Conservation (phyloP, 257 asterid species). For the Solanum chiquidenum region DNA sequence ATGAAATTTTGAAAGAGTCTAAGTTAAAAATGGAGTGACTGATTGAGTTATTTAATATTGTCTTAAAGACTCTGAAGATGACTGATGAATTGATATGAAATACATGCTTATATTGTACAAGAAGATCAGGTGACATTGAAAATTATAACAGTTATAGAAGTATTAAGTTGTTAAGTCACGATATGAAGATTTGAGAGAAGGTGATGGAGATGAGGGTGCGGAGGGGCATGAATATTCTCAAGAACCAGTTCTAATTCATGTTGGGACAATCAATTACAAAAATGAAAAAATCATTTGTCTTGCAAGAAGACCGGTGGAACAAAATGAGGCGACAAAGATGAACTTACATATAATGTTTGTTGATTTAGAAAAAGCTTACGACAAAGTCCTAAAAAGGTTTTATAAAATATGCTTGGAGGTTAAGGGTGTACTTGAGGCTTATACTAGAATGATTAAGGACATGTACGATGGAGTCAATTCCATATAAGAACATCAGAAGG, state of each 20-base stretch:
- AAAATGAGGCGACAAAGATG: not conserved
- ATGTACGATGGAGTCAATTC: too few species aligned
- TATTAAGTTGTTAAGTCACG: not conserved
- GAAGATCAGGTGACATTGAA: too few species aligned
- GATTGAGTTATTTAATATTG: not conserved
- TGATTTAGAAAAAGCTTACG: not conserved
- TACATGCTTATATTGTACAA: too few species aligned
- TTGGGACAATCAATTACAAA: too few species aligned
- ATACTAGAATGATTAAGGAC: too few species aligned
- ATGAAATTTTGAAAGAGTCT: too few species aligned
- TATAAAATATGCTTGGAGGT: too few species aligned
- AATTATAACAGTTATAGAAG: too few species aligned
- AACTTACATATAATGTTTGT: not conserved
- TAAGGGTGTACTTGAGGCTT: too few species aligned
- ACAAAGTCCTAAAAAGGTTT: not conserved
- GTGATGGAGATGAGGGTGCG: not conserved
- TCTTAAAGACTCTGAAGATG: not conserved
- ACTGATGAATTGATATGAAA: not conserved
- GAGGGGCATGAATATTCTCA: not conserved
- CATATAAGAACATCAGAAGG: too few species aligned
- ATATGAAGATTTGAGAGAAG: not conserved
- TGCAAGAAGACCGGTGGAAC: not conserved
- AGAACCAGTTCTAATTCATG: too few species aligned
- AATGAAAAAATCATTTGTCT: too few species aligned
- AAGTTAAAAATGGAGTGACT: not conserved